Evolutionary conservation across 148 eudicot genomes (phyloP).

Genomic region (Simmondsia chinensis): DNA sequence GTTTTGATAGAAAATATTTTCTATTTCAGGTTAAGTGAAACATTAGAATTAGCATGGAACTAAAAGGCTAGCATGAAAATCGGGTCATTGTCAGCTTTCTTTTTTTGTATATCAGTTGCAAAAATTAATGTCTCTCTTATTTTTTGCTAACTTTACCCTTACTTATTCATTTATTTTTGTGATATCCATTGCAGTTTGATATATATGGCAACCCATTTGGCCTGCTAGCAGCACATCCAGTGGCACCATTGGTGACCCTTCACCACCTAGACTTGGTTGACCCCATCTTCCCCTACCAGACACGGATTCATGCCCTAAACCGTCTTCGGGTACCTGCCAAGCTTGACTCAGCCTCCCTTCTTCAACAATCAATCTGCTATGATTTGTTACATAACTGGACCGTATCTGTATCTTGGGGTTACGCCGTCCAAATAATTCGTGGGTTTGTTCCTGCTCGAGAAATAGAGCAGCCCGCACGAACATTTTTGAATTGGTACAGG

Average conservation of each 20-base stretch:
- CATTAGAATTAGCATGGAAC: too few relatives aligned
- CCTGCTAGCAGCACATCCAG: conserved; percentile 44
- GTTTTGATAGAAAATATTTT: too few relatives aligned
- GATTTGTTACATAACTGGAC: conserved; percentile 37
- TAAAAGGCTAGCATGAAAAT: too few relatives aligned
- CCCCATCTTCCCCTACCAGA: conserved; percentile 34
- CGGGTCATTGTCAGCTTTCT: too few relatives aligned
- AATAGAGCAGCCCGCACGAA: conserved; percentile 31
- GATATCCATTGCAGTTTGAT: conserved; percentile 36
- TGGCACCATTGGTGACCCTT: conserved; percentile 35
- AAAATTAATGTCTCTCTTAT: neutral
- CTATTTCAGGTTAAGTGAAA: too few relatives aligned
- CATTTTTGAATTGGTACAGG: conserved; percentile 37
- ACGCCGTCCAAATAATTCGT: conserved; percentile 30
- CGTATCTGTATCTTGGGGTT: conserved; percentile 71
- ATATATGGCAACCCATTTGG: conserved; percentile 34
- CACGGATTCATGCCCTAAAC: conserved; percentile 20
- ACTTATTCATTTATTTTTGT: neutral
- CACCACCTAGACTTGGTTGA: conserved; percentile 45
- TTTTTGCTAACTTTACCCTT: neutral
- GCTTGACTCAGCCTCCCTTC: conserved; percentile 37
- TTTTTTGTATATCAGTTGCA: too few relatives aligned
- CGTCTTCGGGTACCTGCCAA: conserved; percentile 19
- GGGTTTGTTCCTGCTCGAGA: conserved; percentile 27
- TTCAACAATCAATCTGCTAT: conserved; percentile 67